phyloP scores from a whole-genome alignment of 164 flowering plant species.

The Euptelea pleiosperma region DNA sequence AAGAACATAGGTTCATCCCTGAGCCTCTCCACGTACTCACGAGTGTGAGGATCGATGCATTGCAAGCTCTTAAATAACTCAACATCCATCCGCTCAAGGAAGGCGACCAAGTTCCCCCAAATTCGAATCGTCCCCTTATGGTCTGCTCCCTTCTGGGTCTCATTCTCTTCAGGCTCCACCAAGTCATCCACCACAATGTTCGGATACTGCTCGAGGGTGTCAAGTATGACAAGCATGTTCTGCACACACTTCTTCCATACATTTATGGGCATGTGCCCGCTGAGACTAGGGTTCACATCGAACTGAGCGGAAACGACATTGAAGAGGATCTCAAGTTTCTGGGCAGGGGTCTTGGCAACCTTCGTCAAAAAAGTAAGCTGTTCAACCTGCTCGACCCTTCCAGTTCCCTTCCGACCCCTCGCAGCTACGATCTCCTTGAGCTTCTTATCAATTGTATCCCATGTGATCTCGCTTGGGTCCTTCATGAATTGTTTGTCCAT shows the following conservation, averaged over 20 bases:
- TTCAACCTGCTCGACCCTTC: slow-evolving; percentile 85
- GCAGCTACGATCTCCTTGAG: slow-evolving; percentile 78
- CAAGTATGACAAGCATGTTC: slow-evolving; percentile 67
- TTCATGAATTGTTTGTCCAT: slow-evolving; percentile 78
- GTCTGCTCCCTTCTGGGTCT: slow-evolving; percentile 72
- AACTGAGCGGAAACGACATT: slow-evolving; percentile 87
- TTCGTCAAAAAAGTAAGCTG: slow-evolving; percentile 83
- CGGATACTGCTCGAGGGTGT: slow-evolving; percentile 64
- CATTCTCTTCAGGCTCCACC: slow-evolving; percentile 89
- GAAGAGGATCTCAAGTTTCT: slow-evolving; percentile 91
- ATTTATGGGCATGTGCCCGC: slow-evolving; percentile 86
- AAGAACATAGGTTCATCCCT: slow-evolving; percentile 79
- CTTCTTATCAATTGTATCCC: slow-evolving; percentile 87
- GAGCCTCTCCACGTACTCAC: slow-evolving; percentile 85
- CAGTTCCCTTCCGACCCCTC: slow-evolving; percentile 95
- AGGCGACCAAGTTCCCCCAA: slow-evolving; percentile 93
- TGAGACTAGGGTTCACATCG: slow-evolving; percentile 88
- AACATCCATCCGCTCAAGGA: slow-evolving; percentile 75
- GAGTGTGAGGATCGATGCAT: slow-evolving; percentile 86
- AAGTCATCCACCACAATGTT: slow-evolving; percentile 82
- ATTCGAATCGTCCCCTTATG: slow-evolving; percentile 63
- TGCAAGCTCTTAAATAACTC: slow-evolving; percentile 95
- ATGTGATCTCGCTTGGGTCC: slow-evolving; percentile 75
- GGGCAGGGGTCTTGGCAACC: slow-evolving; percentile 97
- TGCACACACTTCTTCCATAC: slow-evolving; percentile 90